A percentile compares a stretch with the other conserved stretches of the same genome.
Evolutionary conservation across 1,284 basidiomycete genomes (phyloP).

Genomic region (Gymnopus androsaceus): DNA sequence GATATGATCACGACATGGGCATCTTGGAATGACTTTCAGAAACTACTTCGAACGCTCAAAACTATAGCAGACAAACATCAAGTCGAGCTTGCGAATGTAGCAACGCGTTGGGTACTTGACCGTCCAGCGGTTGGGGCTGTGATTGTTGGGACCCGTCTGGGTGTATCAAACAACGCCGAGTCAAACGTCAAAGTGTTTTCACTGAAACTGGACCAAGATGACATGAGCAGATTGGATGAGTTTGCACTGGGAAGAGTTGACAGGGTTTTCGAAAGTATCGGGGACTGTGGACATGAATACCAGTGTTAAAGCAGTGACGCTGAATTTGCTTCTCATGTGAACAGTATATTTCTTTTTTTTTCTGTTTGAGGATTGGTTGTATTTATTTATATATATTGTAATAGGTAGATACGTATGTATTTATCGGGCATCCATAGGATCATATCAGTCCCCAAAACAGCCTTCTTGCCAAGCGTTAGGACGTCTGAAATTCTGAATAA

Average conservation of each 20-base stretch:
- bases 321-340: too few species aligned
- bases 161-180: conserved; percentile 54
- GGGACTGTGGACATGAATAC: conserved; percentile 66
- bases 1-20: conserved; percentile 63
- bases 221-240: conserved; percentile 46
- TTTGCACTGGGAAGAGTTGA: conserved; percentile 48
- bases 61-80: conserved; percentile 52
- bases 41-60: conserved; percentile 46
- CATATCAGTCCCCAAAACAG: too few species aligned
- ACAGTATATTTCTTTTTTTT: neutral
- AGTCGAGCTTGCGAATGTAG: conserved; percentile 58
- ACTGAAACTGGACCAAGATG: conserved; percentile 45
- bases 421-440: too few species aligned
- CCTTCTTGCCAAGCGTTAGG: too few species aligned
- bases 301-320: conserved; percentile 30
- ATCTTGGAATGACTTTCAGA: conserved; percentile 56
- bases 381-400: too few species aligned
- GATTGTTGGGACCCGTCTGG: conserved; percentile 58
- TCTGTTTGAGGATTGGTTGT: too few species aligned
- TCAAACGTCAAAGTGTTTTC: conserved; percentile 52
- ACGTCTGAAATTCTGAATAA: too few species aligned
- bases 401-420: too few species aligned
- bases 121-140: conserved; percentile 60
- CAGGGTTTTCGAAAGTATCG: conserved; percentile 51
- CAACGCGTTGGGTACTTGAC: conserved; percentile 63